Evolutionary conservation across 2,329 filamentous ascomycete genomes (phyloP), one percentile per base, ranked within the genome.

Genomic region (Exophiala oligosperma): DNA sequence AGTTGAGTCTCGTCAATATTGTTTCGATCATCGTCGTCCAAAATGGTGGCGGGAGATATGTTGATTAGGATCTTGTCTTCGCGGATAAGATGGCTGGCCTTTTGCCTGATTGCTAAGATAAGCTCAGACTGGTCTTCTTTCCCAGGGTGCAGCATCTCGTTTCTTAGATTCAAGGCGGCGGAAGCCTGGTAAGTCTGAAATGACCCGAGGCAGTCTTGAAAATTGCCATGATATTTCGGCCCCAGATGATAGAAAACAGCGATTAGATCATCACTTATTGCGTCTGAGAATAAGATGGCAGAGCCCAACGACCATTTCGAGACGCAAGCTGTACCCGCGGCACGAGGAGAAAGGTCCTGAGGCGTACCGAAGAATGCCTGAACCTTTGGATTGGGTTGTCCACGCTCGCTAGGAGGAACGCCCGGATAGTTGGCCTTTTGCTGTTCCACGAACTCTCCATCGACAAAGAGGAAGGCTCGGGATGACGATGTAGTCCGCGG

Each of bases 141-240:
- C 11, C 92, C 92, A 1, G 91, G 88, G 72, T 96, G 90, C 38
- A 96, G 81, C 52, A 92, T 85, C 70, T 99, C 94, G 67, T 97
- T 97, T 47, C 93, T 88, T 53, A 97, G 81, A 59, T 95, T 94
- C 40, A 99, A 78, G 54, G 90, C 87, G 6, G 94, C 93, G 1
- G 94, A 97, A 5, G 94, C 93, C 67, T 90, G 86, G 70, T 99
- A 99, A 0, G 95, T 99, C 70, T 97, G 92, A 69, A 99, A 96
- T 1, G 92, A 93, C 4, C 95, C 94, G 12, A 99, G 81, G 66
- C 91, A 94, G 70, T 99, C 94, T 74, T 99, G 94, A 67, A 96
- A 96, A 70, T 99, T 99, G 14, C 94, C 94, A 69, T 91, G 88
- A 67, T 99, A 99, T 49, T 91, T 86, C 24, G 92, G 89, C 0